phyloP scores from a whole-genome alignment of 306 rosid species.

The Astragalus glycyphyllos region DNA sequence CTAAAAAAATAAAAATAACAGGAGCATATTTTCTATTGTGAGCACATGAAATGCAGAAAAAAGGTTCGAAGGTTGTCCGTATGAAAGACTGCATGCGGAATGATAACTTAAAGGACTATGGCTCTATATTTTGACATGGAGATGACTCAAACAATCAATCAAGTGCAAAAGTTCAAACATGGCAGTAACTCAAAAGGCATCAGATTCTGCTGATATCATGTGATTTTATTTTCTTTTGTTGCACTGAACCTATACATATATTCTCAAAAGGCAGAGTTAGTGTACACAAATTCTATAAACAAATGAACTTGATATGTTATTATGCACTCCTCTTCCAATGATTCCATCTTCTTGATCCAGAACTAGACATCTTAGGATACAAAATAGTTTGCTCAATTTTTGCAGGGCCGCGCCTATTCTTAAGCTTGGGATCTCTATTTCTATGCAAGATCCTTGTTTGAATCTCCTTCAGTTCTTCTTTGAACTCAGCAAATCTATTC shows the following conservation, averaged over 20 bases:
- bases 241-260: background rate
- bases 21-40: background rate
- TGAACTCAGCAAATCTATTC: constrained; percentile 57
- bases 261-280: background rate
- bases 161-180: too few species aligned
- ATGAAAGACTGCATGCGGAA: too few species aligned
- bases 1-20: background rate
- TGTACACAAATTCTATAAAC: background rate
- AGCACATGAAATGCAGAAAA: background rate
- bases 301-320: constrained; percentile 61
- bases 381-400: constrained; percentile 55
- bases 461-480: constrained; percentile 54
- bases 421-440: constrained; percentile 61
- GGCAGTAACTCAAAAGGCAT: too few species aligned
- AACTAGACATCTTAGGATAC: constrained; percentile 54
- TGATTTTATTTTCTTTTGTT: too few species aligned
- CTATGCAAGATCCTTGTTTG: constrained; percentile 55
- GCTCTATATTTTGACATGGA: too few species aligned
- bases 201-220: too few species aligned
- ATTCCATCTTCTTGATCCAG: constrained; percentile 48
- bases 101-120: too few species aligned
- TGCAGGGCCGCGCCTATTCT: constrained; percentile 64
- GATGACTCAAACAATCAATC: too few species aligned
- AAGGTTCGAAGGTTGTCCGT: background rate
- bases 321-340: constrained; percentile 61